Percentiles rank a stretch among this genome's conserved stretches.
Evolutionary conservation across 169 alveolate species (phyloP).

Genomic region (Amoebophrya sp.): DNA sequence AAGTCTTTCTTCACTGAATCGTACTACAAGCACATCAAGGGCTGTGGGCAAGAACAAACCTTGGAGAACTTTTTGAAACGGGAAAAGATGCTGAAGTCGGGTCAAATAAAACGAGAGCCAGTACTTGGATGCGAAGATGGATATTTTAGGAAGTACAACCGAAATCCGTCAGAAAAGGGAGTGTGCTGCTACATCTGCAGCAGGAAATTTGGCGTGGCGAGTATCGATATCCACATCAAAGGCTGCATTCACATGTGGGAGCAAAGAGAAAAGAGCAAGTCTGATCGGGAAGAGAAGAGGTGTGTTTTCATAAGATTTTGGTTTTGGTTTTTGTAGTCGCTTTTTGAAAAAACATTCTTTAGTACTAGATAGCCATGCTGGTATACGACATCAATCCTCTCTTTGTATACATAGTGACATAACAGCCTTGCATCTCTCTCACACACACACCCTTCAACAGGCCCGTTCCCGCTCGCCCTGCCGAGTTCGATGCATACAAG

Average conservation of each 20-base stretch:
- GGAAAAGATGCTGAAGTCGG: neutral
- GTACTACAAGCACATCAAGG: neutral
- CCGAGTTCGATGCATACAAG: neutral
- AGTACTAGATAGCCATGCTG: too few relatives aligned
- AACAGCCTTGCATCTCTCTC: too few relatives aligned
- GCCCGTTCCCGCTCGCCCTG: neutral
- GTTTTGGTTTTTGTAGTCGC: too few relatives aligned
- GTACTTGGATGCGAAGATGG: constrained; percentile 18
- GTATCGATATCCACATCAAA: constrained; percentile 1
- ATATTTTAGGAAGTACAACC: constrained; percentile 2
- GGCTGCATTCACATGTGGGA: constrained; percentile 11
- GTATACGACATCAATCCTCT: too few relatives aligned
- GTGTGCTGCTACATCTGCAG: constrained; percentile 25
- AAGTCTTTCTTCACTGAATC: neutral
- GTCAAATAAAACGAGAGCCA: constrained; percentile 6
- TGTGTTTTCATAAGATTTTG: too few relatives aligned
- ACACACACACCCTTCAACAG: neutral
- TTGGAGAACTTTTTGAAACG: neutral
- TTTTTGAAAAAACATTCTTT: neutral
- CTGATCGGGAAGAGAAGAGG: neutral
- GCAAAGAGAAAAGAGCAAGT: neutral
- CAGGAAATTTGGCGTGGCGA: neutral
- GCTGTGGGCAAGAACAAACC: constrained; percentile 14
- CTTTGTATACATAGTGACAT: too few relatives aligned
- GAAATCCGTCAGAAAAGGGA: neutral